Percentiles rank a stretch among this genome's conserved stretches.
phyloP scores from a whole-genome alignment of 768 basidiomycete genomes.

The Russula abietina region DNA sequence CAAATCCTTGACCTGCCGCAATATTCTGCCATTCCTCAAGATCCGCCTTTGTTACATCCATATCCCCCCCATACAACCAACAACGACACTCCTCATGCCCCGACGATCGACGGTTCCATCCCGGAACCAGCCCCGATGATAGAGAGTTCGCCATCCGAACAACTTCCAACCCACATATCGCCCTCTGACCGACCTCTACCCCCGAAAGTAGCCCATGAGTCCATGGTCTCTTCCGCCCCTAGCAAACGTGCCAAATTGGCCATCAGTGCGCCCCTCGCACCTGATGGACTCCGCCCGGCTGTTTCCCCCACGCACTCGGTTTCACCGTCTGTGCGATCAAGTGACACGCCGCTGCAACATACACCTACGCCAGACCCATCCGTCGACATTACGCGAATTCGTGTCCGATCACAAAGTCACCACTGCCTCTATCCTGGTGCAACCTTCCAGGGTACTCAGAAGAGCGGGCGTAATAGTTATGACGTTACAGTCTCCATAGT shows the following conservation, averaged over 20 bases:
- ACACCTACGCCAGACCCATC: slow-evolving; percentile 44
- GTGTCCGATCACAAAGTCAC: slow-evolving; percentile 64
- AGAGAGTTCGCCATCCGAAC: slow-evolving; percentile 8
- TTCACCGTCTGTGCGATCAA: slow-evolving; percentile 28
- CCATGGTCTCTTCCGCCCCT: slow-evolving; percentile 32
- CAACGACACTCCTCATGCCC: slow-evolving; percentile 9
- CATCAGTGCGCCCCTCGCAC: slow-evolving; percentile 39
- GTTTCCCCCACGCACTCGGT: slow-evolving; percentile 24
- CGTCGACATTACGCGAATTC: slow-evolving; percentile 69
- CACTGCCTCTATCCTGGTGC: slow-evolving; percentile 86
- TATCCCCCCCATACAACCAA: slow-evolving; percentile 9
- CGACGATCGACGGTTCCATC: slow-evolving; percentile 1
- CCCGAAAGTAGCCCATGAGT: slow-evolving; percentile 2
- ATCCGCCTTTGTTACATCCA: slow-evolving; percentile 4
- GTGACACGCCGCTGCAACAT: slow-evolving; percentile 19
- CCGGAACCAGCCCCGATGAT: neutral
- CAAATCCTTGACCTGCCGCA: slow-evolving; percentile 1
- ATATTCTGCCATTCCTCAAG: slow-evolving; percentile 1
- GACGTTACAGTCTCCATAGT: slow-evolving; percentile 90
- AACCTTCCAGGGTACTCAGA: slow-evolving; percentile 85
- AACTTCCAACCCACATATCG: neutral
- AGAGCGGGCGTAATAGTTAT: slow-evolving; percentile 89
- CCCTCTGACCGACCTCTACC: slow-evolving; percentile 12
- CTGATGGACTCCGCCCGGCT: slow-evolving; percentile 24
- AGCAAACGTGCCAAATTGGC: slow-evolving; percentile 34